Conservation (phyloP, 1,139 yeast species). For the Yarrowia galli region DNA sequence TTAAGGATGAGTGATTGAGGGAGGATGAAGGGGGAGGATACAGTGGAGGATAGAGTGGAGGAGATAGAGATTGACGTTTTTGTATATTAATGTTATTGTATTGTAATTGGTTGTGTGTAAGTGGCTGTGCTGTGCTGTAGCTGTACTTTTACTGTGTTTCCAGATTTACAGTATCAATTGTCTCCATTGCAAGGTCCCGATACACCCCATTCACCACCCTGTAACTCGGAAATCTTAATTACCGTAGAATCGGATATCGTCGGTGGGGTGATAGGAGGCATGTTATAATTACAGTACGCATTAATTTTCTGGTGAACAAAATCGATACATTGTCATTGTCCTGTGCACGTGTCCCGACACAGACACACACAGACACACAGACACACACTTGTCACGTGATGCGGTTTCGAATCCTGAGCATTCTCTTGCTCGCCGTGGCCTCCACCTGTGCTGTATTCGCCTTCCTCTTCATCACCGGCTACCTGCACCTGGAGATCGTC, state of each 20-base stretch:
- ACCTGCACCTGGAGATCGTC: slow-evolving; percentile 14
- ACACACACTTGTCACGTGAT: background rate
- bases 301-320: background rate
- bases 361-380: background rate
- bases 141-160: background rate
- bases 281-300: background rate
- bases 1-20: background rate
- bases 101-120: background rate
- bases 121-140: background rate
- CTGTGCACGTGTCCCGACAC: too few species aligned
- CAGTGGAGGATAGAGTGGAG: background rate
- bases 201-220: background rate
- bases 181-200: too few species aligned
- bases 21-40: background rate
- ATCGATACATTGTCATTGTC: too few species aligned
- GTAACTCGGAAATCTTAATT: slow-evolving; percentile 27
- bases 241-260: too few species aligned
- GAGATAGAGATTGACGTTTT: slow-evolving; percentile 3
- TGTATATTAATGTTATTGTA: slow-evolving; percentile 27
- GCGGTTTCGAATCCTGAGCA: slow-evolving; percentile 16
- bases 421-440: slow-evolving; percentile 18
- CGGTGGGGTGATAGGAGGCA: too few species aligned
- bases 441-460: slow-evolving; percentile 1
- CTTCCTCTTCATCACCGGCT: slow-evolving; percentile 11
- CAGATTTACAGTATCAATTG: too few species aligned